Conservation (phyloP, 2,329 filamentous ascomycete species). For the Monilinia aucupariae region DNA sequence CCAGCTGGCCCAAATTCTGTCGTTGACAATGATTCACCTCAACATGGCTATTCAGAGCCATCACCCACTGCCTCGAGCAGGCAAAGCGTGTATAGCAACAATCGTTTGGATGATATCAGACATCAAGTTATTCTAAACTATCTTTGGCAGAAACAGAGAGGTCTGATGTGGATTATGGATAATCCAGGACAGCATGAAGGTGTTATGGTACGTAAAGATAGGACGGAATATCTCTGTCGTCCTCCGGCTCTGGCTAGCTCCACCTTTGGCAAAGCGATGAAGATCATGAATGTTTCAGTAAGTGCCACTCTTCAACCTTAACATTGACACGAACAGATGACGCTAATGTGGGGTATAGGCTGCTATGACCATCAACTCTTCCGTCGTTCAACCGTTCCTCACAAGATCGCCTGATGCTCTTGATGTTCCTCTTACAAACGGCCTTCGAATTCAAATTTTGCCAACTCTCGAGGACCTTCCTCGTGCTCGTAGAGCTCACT, state of each 20-base stretch:
- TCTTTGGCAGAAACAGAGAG: slow-evolving; percentile 73
- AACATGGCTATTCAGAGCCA: not conserved
- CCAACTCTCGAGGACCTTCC: slow-evolving; percentile 66
- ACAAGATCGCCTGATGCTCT: slow-evolving; percentile 66
- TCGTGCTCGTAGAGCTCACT: slow-evolving; percentile 70
- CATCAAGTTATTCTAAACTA: slow-evolving; percentile 82
- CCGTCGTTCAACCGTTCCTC: slow-evolving; percentile 73
- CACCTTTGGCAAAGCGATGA: slow-evolving; percentile 57
- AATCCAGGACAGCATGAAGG: slow-evolving; percentile 64
- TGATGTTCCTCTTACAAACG: slow-evolving; percentile 71
- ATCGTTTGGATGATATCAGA: slow-evolving; percentile 61
- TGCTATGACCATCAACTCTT: slow-evolving; percentile 75
- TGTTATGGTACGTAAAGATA: slow-evolving; percentile 63
- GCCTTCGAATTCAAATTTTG: slow-evolving; percentile 69
- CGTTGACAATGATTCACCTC: slow-evolving; percentile 6
- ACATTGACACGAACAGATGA: not conserved
- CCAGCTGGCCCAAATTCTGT: slow-evolving; percentile 7
- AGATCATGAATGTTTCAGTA: slow-evolving; percentile 65
- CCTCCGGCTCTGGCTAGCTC: slow-evolving; percentile 60
- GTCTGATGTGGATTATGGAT: slow-evolving; percentile 67
- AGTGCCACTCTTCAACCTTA: slow-evolving; percentile 24
- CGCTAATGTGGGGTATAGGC: slow-evolving; percentile 42
- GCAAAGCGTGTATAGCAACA: slow-evolving; percentile 13
- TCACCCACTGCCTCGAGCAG: slow-evolving; percentile 12
- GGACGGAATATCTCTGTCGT: slow-evolving; percentile 67